Conservation (phyloP, 768 basidiomycete species). For the Tricholoma hemisulphureum region DNA sequence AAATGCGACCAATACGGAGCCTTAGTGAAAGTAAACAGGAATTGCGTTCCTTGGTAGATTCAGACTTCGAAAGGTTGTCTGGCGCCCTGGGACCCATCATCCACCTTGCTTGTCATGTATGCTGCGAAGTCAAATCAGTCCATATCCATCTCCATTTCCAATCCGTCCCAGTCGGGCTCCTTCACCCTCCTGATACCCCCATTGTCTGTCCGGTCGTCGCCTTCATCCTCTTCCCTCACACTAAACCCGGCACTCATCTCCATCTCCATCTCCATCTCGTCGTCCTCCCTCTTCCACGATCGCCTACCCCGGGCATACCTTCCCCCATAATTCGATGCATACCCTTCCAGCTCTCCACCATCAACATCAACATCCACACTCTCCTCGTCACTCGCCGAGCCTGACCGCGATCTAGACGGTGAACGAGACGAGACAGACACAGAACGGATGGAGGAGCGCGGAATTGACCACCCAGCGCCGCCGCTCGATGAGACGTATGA, state of each 20-base stretch:
- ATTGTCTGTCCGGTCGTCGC: constrained; percentile 28
- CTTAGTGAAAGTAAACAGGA: background rate
- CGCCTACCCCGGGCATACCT: constrained; percentile 22
- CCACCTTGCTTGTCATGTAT: background rate
- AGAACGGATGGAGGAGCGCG: constrained; percentile 51
- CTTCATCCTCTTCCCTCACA: constrained; percentile 49
- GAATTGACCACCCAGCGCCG: constrained; percentile 50
- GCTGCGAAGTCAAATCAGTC: constrained; percentile 31
- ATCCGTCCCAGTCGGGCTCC: constrained; percentile 51
- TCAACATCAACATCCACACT: constrained; percentile 30
- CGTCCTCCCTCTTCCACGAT: constrained; percentile 43
- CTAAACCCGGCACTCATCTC: constrained; percentile 39
- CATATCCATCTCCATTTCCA: constrained; percentile 79
- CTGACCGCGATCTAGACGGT: constrained; percentile 31
- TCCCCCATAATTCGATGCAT: constrained; percentile 17
- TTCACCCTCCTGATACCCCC: constrained; percentile 16
- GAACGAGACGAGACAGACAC: constrained; percentile 35
- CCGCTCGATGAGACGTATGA: constrained; percentile 17
- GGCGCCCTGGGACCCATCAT: background rate
- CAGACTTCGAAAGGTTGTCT: background rate
- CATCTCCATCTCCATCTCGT: constrained; percentile 46
- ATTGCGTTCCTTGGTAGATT: constrained; percentile 7
- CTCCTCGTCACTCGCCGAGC: constrained; percentile 34
- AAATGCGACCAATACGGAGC: constrained; percentile 10
- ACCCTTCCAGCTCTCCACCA: constrained; percentile 7